Evolutionary conservation across 1,284 basidiomycete species (phyloP).

Genomic region (Hemileia vastatrix): DNA sequence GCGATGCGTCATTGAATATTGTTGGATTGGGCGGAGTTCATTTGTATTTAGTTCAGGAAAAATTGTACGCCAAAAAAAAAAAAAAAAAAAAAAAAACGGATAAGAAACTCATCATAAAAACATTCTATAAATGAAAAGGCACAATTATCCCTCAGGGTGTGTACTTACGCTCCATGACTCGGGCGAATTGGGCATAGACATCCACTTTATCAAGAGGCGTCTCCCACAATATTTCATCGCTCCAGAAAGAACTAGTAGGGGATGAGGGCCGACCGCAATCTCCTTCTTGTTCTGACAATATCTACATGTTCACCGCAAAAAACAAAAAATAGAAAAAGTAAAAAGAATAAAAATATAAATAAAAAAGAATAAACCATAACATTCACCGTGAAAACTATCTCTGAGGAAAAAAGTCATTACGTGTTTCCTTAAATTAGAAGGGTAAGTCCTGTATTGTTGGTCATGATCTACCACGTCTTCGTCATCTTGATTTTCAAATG

Average conservation of each 20-base stretch:
- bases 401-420: no score
- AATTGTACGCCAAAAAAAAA: no score
- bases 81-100: no score
- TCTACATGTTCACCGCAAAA: background rate
- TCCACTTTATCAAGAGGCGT: conserved; percentile 38
- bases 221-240: conserved; percentile 37
- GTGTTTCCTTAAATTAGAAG: no score
- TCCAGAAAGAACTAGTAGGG: conserved; percentile 27
- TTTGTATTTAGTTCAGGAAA: no score
- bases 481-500: conserved; percentile 8
- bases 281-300: conserved; percentile 21
- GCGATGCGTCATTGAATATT: background rate
- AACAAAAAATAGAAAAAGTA: background rate
- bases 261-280: conserved; percentile 7
- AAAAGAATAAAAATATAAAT: background rate
- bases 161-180: conserved; percentile 25
- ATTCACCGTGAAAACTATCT: no score
- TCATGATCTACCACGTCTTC: conserved; percentile 13
- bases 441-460: no score
- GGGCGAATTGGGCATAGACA: conserved; percentile 33
- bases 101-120: background rate
- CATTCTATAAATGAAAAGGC: background rate
- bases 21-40: no score
- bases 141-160: background rate
- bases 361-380: background rate